Evolutionary conservation across 2,329 filamentous ascomycete species (phyloP).

Genomic region (Coniochaeta hoffmannii): DNA sequence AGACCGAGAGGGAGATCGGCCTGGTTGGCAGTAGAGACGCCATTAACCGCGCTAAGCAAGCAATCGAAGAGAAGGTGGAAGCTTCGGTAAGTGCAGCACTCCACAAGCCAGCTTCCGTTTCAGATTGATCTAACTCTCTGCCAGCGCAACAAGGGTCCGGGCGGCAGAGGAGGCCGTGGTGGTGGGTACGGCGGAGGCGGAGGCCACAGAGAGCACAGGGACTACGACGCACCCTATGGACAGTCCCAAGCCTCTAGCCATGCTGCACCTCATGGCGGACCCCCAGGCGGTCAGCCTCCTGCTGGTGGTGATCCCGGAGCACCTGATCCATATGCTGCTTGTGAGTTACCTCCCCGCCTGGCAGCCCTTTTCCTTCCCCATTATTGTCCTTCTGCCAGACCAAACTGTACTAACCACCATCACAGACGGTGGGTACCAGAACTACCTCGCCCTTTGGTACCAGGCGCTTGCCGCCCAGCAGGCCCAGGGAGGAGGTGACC

Average conservation of each 20-base stretch:
- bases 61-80: conserved; percentile 88
- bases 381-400: too few relatives aligned
- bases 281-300: conserved; percentile 25
- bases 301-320: conserved; percentile 38
- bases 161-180: conserved; percentile 35
- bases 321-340: conserved; percentile 68
- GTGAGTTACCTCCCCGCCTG: conserved; percentile 35
- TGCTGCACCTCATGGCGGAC: conserved; percentile 33
- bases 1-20: conserved; percentile 79
- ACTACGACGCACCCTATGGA: conserved; percentile 42
- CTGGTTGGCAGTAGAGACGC: conserved; percentile 71
- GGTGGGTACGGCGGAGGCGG: conserved; percentile 25
- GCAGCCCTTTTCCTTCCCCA: too few relatives aligned
- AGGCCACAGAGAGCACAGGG: conserved; percentile 35
- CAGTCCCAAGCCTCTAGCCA: conserved; percentile 41
- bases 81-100: conserved; percentile 60
- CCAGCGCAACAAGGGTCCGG: conserved; percentile 48
- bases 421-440: conserved; percentile 70
- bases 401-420: conserved; percentile 14
- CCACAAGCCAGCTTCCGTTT: background rate
- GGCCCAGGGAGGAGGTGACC: conserved; percentile 10
- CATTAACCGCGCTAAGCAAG: conserved; percentile 72
- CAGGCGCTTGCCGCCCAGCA: conserved; percentile 45
- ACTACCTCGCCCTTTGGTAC: conserved; percentile 76
- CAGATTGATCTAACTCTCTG: conserved; percentile 19